Percentiles rank a stretch among this genome's conserved stretches.
These are phyloP conservation scores for Lentinula raphanica DNA, from an alignment of 768 basidiomycete species.

Conservation along the genomic window DNA sequence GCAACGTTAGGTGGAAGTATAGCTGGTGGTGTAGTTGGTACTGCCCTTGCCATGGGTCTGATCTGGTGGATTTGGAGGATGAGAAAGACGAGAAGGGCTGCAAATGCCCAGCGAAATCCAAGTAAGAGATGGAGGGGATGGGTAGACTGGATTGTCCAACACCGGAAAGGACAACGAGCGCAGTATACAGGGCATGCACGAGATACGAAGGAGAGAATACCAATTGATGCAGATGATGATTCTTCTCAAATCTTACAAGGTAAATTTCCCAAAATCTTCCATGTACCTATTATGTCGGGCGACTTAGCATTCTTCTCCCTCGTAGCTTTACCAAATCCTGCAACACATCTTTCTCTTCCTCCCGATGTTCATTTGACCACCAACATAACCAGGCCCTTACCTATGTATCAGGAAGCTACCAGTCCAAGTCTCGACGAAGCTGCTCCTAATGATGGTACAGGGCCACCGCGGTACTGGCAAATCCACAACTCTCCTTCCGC, in stretches of 20 bases:
- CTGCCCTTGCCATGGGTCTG: neutral
- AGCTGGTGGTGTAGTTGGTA: neutral
- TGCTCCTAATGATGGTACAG: neutral
- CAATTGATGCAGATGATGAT: neutral
- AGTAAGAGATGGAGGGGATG: neutral
- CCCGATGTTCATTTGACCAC: neutral
- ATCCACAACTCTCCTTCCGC: neutral
- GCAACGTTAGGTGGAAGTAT: neutral
- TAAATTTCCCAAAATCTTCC: neutral
- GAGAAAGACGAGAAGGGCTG: neutral
- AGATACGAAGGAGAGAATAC: neutral
- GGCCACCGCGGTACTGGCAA: conserved; percentile 3
- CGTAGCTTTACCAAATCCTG: neutral
- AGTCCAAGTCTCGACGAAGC: neutral
- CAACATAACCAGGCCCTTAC: neutral
- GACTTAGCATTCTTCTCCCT: neutral
- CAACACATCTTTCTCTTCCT: neutral
- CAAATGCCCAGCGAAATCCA: neutral
- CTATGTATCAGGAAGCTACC: too few species aligned
- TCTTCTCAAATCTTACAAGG: neutral
- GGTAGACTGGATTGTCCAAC: neutral
- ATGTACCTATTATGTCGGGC: neutral
- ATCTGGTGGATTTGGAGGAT: neutral
- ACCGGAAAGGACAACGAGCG: neutral
- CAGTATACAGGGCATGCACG: neutral